Base-by-base conservation (phyloP, 192 early-diverging fungal genomes). In the Backusella luteola region DNA sequence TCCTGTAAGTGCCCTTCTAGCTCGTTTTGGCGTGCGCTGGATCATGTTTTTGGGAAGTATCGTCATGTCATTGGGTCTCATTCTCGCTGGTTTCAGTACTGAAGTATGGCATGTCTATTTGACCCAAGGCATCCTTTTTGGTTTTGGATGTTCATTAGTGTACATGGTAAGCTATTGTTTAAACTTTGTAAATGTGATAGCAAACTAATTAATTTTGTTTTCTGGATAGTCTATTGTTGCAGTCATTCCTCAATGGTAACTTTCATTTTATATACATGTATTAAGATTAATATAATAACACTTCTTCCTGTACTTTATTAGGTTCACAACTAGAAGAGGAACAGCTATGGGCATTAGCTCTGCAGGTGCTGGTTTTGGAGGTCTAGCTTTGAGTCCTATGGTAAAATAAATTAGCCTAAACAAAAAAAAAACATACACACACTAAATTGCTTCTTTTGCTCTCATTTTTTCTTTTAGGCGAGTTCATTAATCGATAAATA, bases 301-400 rank as follows among this genome's bases (percentile, higher is more conserved):
- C 8, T 26, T 26, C 9, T 63, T 63, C n/a, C 7, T 53, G 3
- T 1, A 63, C 29, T 63, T 26, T 26, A 29, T 4, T 63, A 63
- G 56, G 73, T 78, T 78, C 9, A 73, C 77, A 49, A 89, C 84
- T 70, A 71, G 81, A 41, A 86, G 93, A 8, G 90, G 89, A 1
- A 63, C 93, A 32, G 90, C 90, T 0, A 81, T 87, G 15, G 90
- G 90, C 3, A 84, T 87, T 63, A 80, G 84, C 29, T 84, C 83
- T 34, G 71, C 91, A 56, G 94, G 94, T 7, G 82, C 87, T 12
- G 94, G 94, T 11, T 76, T 93, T 72, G 94, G 94, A 52, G 93
- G 93, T 7, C 79, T 78, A 29, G 71, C 72, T 17, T 36, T 78
- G 9, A 73, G 71, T 52, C 77, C 77, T 9, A 32, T 78, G 77